Conservation (phyloP, 352 stramenopile species). For the Globisporangium perplexum region DNA sequence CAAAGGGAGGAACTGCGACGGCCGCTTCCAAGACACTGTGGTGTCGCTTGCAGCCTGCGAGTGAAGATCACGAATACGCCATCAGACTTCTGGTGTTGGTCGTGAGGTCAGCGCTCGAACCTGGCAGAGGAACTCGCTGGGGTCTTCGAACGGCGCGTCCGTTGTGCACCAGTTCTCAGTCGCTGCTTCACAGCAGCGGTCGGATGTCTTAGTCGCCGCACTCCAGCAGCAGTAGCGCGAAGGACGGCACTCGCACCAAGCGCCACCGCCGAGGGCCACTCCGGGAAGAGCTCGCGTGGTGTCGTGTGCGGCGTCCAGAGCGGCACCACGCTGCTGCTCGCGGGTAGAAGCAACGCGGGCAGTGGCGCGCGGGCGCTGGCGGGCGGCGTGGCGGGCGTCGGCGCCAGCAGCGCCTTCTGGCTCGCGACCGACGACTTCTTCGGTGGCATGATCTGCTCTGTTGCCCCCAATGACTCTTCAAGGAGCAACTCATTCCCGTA, state of each 20-base stretch:
- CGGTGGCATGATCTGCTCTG: too few species aligned
- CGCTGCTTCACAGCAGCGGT: slow-evolving; percentile 12
- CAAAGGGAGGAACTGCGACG: slow-evolving; percentile 44
- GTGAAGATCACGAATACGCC: neutral
- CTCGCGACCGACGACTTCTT: slow-evolving; percentile 12
- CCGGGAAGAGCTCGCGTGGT: slow-evolving; percentile 48
- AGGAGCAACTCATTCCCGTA: too few species aligned
- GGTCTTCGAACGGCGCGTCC: slow-evolving; percentile 43
- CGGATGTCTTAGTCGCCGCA: neutral
- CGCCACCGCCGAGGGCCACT: slow-evolving; percentile 38
- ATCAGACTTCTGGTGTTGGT: neutral
- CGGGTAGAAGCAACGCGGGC: slow-evolving; percentile 16
- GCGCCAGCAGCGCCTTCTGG: slow-evolving; percentile 10
- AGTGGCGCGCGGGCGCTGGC: slow-evolving; percentile 16
- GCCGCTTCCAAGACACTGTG: slow-evolving; percentile 69
- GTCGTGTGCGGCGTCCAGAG: slow-evolving; percentile 28
- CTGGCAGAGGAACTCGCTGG: neutral
- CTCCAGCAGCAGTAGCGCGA: neutral
- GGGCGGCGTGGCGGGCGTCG: neutral
- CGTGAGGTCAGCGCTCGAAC: too few species aligned
- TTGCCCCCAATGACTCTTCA: too few species aligned
- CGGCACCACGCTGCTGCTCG: slow-evolving; percentile 27
- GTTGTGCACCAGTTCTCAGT: slow-evolving; percentile 42
- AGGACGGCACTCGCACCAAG: slow-evolving; percentile 2
- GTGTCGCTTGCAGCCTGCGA: neutral